A percentile compares a stretch with the other conserved stretches of the same genome.
These are phyloP conservation scores for Phytopythium sindhum DNA, from an alignment of 352 stramenopile species.

Conservation along the genomic window DNA sequence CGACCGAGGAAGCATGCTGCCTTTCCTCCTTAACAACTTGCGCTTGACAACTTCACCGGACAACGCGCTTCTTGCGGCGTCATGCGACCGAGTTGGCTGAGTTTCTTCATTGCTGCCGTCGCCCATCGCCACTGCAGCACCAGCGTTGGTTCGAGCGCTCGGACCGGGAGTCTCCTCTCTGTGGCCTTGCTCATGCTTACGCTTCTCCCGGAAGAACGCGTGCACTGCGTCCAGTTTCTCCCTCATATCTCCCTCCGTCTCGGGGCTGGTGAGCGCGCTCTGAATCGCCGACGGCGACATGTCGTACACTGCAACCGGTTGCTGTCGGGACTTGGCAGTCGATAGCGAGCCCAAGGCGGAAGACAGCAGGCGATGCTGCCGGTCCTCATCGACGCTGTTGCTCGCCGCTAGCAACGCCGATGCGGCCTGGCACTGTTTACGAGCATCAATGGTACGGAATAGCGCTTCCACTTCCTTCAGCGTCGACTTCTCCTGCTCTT, in stretches of 20 bases:
- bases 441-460: slow-evolving; percentile 27
- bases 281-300: not conserved
- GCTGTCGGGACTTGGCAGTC: not conserved
- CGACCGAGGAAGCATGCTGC: not conserved
- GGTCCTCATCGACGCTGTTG: not conserved
- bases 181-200: not conserved
- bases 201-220: slow-evolving; percentile 47
- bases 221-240: slow-evolving; percentile 26
- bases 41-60: not conserved
- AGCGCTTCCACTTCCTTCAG: slow-evolving; percentile 46
- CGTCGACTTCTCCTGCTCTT: slow-evolving; percentile 40
- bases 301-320: not conserved
- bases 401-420: not conserved
- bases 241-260: not conserved
- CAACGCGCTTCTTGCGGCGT: not conserved
- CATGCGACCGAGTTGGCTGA: not conserved
- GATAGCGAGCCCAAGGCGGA: not conserved
- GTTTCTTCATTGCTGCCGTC: not conserved
- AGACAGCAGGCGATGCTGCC: not conserved
- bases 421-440: slow-evolving; percentile 11
- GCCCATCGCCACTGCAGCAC: too few relatives aligned
- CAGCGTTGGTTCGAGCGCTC: not conserved
- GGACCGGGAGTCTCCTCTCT: not conserved
- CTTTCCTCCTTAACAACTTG: not conserved
- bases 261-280: not conserved